Percentiles rank a stretch among this genome's conserved stretches.
phyloP scores from a whole-genome alignment of 2,329 filamentous ascomycete species.

The Phyllosticta citriasiana region DNA sequence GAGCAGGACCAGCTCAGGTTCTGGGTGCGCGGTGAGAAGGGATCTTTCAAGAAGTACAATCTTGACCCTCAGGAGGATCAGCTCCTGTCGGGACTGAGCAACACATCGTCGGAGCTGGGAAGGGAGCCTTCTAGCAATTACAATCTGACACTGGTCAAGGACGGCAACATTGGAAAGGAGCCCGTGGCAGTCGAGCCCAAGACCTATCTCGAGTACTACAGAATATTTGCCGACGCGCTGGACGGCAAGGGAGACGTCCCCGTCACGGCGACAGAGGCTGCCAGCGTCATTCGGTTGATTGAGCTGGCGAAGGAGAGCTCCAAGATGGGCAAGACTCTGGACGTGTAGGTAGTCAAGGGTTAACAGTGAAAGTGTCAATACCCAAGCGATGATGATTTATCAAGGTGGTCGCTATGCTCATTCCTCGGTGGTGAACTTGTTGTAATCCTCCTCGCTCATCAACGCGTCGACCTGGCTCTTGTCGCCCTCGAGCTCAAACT shows the following conservation, averaged over 20 bases:
- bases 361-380: background rate
- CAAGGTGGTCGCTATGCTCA: background rate
- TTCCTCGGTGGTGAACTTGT: conserved; percentile 29
- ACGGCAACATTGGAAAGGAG: conserved; percentile 42
- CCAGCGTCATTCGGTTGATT: conserved; percentile 46
- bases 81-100: conserved; percentile 53
- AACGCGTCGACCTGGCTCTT: conserved; percentile 51
- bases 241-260: conserved; percentile 43
- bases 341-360: conserved; percentile 9
- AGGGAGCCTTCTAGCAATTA: conserved; percentile 49
- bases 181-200: conserved; percentile 41
- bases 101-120: conserved; percentile 54
- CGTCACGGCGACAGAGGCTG: conserved; percentile 43
- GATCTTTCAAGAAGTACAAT: conserved; percentile 61
- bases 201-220: conserved; percentile 62
- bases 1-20: conserved; percentile 62
- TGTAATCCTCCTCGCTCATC: conserved; percentile 71
- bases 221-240: conserved; percentile 42
- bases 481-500: conserved; percentile 62
- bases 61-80: conserved; percentile 70
- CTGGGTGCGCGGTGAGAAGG: conserved; percentile 67
- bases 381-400: conserved; percentile 2
- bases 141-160: conserved; percentile 49
- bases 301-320: conserved; percentile 48
- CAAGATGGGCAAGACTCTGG: conserved; percentile 38